Evolutionary conservation across 2,329 filamentous ascomycete genomes (phyloP).

Genomic region (Aspergillus sp.): DNA sequence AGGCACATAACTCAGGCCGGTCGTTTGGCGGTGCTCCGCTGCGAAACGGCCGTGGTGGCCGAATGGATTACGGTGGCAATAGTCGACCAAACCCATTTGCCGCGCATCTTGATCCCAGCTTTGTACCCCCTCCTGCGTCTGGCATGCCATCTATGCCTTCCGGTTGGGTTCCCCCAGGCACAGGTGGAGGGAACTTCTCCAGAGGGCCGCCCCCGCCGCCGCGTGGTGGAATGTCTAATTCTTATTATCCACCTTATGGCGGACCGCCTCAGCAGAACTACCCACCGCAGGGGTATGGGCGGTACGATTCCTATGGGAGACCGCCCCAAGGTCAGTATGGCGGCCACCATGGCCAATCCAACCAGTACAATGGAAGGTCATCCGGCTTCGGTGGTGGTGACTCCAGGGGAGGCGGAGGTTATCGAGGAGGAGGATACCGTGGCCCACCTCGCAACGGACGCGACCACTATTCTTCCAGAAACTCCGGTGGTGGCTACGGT

Average conservation of each 20-base stretch:
- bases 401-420: slow-evolving; percentile 12
- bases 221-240: slow-evolving; percentile 23
- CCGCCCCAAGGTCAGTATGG: slow-evolving; percentile 14
- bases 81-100: slow-evolving; percentile 39
- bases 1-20: slow-evolving; percentile 58
- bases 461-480: slow-evolving; percentile 22
- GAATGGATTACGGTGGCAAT: slow-evolving; percentile 47
- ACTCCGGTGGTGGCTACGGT: slow-evolving; percentile 30
- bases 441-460: slow-evolving; percentile 20
- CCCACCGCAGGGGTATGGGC: slow-evolving; percentile 9
- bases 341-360: slow-evolving; percentile 15
- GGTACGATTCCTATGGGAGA: slow-evolving; percentile 16
- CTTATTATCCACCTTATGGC: slow-evolving; percentile 13
- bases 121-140: slow-evolving; percentile 20
- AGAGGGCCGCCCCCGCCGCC: slow-evolving; percentile 34
- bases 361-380: slow-evolving; percentile 19
- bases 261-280: slow-evolving; percentile 10
- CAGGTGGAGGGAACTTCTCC: slow-evolving; percentile 24
- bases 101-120: slow-evolving; percentile 40
- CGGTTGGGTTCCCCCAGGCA: slow-evolving; percentile 27
- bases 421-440: slow-evolving; percentile 6
- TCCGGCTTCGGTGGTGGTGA: slow-evolving; percentile 19
- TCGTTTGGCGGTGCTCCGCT: slow-evolving; percentile 62
- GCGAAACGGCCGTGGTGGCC: slow-evolving; percentile 40
- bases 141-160: slow-evolving; percentile 25